These are phyloP conservation scores for Exophiala xenobiotica DNA, from an alignment of 2,329 filamentous ascomycete genomes.

Conservation along the genomic window DNA sequence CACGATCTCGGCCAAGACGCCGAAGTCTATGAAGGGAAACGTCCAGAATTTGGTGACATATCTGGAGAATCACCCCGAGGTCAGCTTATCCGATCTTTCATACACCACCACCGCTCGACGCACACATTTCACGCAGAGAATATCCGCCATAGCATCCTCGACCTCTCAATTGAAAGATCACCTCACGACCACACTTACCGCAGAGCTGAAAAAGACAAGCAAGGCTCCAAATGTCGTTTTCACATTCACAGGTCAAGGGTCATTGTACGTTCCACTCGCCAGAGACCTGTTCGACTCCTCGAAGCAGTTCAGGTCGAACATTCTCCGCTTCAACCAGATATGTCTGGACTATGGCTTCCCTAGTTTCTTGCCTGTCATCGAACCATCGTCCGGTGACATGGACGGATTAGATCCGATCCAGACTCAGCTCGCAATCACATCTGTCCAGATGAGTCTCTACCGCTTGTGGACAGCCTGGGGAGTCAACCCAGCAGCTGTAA, in stretches of 20 bases:
- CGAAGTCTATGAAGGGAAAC: background rate
- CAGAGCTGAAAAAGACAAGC: background rate
- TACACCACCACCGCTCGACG: conserved; percentile 4
- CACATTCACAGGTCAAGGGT: conserved; percentile 42
- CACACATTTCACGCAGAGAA: background rate
- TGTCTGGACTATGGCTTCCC: conserved; percentile 33
- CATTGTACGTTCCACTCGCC: conserved; percentile 32
- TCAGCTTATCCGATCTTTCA: conserved; percentile 2
- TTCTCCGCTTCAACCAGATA: conserved; percentile 38
- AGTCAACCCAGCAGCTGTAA: conserved; percentile 27
- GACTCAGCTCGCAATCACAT: conserved; percentile 6
- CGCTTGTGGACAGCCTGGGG: conserved; percentile 25
- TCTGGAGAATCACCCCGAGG: background rate
- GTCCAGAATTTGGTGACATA: background rate
- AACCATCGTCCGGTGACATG: background rate
- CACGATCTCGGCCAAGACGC: background rate
- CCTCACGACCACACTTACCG: background rate
- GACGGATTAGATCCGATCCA: background rate
- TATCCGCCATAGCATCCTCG: background rate
- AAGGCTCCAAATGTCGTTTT: conserved; percentile 37
- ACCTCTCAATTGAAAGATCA: background rate
- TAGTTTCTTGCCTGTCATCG: conserved; percentile 34
- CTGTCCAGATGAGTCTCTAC: conserved; percentile 11
- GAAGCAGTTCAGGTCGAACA: conserved; percentile 33
- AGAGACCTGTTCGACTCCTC: conserved; percentile 33